Evolutionary conservation across 257 asterid species (phyloP), one percentile per base, ranked within the genome.

Genomic region (Capsicum baccatum): DNA sequence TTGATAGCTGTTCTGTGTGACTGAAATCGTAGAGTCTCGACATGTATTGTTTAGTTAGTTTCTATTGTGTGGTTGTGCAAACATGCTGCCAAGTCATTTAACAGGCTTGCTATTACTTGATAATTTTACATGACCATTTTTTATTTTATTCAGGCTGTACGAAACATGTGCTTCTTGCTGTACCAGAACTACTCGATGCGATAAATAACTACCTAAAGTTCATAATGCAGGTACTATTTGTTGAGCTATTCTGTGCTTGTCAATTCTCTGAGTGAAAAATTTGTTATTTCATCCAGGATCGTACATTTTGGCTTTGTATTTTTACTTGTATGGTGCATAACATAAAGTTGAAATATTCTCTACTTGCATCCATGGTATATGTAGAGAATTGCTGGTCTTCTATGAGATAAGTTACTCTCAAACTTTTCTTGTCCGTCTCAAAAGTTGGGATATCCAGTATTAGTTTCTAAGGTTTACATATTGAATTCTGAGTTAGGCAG

Each of bases 111-210:
- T 52, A 26, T 76, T 52, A 21, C 9, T 76, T 76, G 48, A 54
- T 76, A 76, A 52, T 54, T 76, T 64, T 54, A 52, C 63, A 14
- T 76, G 58, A 62, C 81, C 69, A 78, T 79, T 59, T 82, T 78
- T 62, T 57, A 66, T 84, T 86, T 82, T 52, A 83, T 83, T 89
- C 95, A 95, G 99, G 99, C 99, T 84, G 99, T 98, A 84, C 92
- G 94, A 62, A 95, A 83, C 85, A 95, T 85, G 84, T 55, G 56
- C 97, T 95, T 79, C 97, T 95, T 83, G 98, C 99, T 16, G 94
- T 95, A 85, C 99, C 99, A 10, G 99, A 98, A 74, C 85, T 95
- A 79, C 95, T 95, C 74, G 94, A 95, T 91, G 99, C 99, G 86
- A 85, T 95, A 85, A 95, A 95, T 90, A 95, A 95, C 88, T 95